Base-by-base conservation (phyloP, 2,329 filamentous ascomycete genomes). In the Xylaria polymorpha region DNA sequence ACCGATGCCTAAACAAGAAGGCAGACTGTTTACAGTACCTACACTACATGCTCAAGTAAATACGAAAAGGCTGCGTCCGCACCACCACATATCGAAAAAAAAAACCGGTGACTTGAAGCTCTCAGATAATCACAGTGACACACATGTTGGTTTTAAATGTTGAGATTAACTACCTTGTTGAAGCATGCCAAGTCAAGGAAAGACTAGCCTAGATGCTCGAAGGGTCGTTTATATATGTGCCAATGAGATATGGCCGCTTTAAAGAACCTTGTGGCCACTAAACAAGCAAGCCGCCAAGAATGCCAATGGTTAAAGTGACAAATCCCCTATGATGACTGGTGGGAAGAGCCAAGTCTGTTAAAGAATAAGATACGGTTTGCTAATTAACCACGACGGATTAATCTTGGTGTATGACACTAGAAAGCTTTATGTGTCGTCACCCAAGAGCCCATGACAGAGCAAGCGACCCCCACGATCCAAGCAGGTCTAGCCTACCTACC, bases 231-330 rank as follows among this genome's bases (percentile, higher is more conserved):
- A 41, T 1, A 29, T 46, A 22, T 15, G 39, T 35, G 58, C 64
- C 58, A 66, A 57, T 57, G 20, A 44, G 29, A 62, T 14, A 55
- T 14, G 22, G 25, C 10, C 15, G 44, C 41, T 56, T 56, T 61
- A 39, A 39, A 51, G 43, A 37, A 25, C 37, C 25, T 14, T 15
- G 18, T 25, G 2, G 20, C 32, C 2, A 39, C 22, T 50, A 32
- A 29, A 51, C 29, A 22, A 39, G 48, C 20, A 48, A 48, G 20
- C 35, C 18, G 59, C 67, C 64, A 69, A 67, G 67, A 32, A 60
- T 32, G 59, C 44, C 46, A 63, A 60, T 56, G 39, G 20, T 50
- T 25, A 46, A 15, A 53, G 56, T 66, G 66, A 66, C 67, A 69
- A 66, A 69, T 69, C 53, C 35, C 25, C 20, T 32, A 9, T 59